These are phyloP conservation scores for Inga leiocalycina DNA, from an alignment of 306 rosid species.

Conservation along the genomic window DNA sequence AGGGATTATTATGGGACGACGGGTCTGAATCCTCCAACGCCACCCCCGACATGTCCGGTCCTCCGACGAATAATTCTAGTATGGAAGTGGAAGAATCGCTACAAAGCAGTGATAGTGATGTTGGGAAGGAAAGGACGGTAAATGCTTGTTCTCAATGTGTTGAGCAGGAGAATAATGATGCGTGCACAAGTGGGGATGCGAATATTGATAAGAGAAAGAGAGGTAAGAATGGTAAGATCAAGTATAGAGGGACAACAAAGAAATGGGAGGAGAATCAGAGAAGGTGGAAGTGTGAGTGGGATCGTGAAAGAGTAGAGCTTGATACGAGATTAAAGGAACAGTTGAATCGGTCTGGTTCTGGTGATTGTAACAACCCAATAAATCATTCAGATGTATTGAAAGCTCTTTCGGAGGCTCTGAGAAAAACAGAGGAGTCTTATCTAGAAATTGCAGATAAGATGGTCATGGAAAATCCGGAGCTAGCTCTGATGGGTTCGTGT, in stretches of 20 bases:
- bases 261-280: conserved; percentile 88
- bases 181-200: conserved; percentile 56
- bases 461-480: conserved; percentile 83
- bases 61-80: conserved; percentile 32
- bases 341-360: conserved; percentile 49
- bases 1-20: conserved; percentile 91
- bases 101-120: conserved; percentile 28
- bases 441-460: conserved; percentile 84
- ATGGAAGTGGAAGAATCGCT: conserved; percentile 40
- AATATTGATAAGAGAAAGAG: conserved; percentile 43
- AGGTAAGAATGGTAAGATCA: conserved; percentile 44
- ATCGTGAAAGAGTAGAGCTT: conserved; percentile 80
- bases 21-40: conserved; percentile 33
- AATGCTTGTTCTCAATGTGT: conserved; percentile 66
- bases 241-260: conserved; percentile 59
- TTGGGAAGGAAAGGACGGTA: conserved; percentile 34
- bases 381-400: conserved; percentile 80
- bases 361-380: conserved; percentile 28
- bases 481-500: conserved; percentile 98
- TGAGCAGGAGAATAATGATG: conserved; percentile 61
- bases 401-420: conserved; percentile 80
- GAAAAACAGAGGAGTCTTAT: conserved; percentile 86
- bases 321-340: conserved; percentile 86
- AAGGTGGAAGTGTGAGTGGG: conserved; percentile 98
- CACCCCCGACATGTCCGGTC: conserved; percentile 41